Evolutionary conservation across 805 yeast genomes (phyloP).

Genomic region (Metschnikowia picachoensis): DNA sequence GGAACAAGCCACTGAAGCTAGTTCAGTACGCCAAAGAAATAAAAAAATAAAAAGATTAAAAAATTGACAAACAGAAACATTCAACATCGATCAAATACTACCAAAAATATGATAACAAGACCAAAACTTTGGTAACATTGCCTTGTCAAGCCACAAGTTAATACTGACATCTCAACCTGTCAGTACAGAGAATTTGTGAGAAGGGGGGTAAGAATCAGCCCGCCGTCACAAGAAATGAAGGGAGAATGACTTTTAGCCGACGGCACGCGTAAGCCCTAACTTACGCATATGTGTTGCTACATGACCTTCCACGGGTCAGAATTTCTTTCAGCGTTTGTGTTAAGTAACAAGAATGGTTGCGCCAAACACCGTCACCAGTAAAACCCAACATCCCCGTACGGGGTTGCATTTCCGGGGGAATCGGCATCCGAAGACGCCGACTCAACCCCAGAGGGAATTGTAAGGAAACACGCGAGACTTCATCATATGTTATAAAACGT

Average conservation of each 20-base stretch:
- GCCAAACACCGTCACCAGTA: constrained; percentile 48
- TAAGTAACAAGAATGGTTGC: constrained; percentile 47
- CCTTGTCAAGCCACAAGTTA: no score
- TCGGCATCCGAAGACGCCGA: constrained; percentile 22
- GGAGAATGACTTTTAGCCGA: not conserved
- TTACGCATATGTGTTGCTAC: not conserved
- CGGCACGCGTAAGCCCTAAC: no score
- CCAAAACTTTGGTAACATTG: no score
- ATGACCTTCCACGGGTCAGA: constrained; percentile 36
- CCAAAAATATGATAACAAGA: no score
- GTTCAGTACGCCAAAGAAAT: not conserved
- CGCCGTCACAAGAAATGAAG: no score
- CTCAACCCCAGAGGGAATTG: constrained; percentile 44
- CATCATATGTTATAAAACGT: constrained; percentile 62
- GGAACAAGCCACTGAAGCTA: not conserved
- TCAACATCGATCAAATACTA: no score
- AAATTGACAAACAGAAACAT: no score
- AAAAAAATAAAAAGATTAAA: no score
- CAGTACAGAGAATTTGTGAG: not conserved
- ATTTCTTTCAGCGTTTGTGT: constrained; percentile 41
- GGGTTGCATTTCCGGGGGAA: constrained; percentile 33
- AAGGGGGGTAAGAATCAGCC: not conserved
- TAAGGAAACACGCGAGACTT: constrained; percentile 51
- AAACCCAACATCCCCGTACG: constrained; percentile 39
- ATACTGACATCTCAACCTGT: not conserved